Base-by-base conservation (phyloP, 495 filamentous ascomycete species). In the Podospora anserina region DNA sequence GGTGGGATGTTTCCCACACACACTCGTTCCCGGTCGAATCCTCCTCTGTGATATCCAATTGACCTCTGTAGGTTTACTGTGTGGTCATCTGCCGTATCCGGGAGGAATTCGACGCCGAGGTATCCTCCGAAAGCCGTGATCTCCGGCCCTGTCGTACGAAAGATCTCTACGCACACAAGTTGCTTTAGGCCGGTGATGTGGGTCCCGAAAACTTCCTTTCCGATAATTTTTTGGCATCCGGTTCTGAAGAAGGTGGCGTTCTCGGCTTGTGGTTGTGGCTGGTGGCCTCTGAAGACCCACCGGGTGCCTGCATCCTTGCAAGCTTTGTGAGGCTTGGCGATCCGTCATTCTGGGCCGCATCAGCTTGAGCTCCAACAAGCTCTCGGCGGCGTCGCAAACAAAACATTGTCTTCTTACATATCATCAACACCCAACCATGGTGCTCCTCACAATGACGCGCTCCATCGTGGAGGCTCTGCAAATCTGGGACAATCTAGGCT, bases 371-470 rank as follows among this genome's bases (percentile, higher is more conserved):
- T 56, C 64, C 64, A 58, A 55, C 34, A 62, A 23, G 28, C 53
- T 67, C 55, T 58, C n/a, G 39, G 15, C 39, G 9, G 39, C 7
- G 39, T 49, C 39, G 28, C 26, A n/a, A n/a, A 54, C 34, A 23
- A 49, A 34, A 13, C 13, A 20, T 11, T 65, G 44, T 23, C 6
- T 27, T 5, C 16, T 67, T 19, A n/a, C 13, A 19, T 56, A 53
- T 44, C 58, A 26, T 49, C 30, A 49, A 18, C 23, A 13, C n/a
- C 11, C 16, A n/a, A 60, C 55, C 7, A 97, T 97, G 93, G 92
- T 96, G 27, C 83, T 88, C 58, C 88, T 97, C 57, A 87, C 87
- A 53, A 89, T 91, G 76, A 97, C 92, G 0, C 71, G 85, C 68
- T 84, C 84, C 74, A 88, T 93, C 28, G 83, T 90, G 75, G 82